Percentiles rank a stretch among this genome's conserved stretches.
Conservation (phyloP, 148 eudicot species). For the Rhododendron molle region DNA sequence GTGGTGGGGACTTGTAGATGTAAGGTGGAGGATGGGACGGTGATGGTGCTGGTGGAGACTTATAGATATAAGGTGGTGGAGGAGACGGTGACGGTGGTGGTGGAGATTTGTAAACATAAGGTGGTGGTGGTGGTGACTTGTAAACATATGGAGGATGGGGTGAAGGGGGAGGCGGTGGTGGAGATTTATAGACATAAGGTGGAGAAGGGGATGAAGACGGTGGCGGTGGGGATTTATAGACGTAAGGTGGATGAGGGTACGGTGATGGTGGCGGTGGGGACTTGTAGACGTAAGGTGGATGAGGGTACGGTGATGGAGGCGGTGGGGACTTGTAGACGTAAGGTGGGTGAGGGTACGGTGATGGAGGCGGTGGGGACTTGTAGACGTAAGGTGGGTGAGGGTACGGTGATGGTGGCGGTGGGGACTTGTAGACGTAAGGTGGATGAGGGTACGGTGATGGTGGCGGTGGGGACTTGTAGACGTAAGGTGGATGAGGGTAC, state of each 20-base stretch:
- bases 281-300: conserved; percentile 17
- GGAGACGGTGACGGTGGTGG: conserved; percentile 25
- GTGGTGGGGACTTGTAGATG: conserved; percentile 23
- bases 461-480: conserved; percentile 29
- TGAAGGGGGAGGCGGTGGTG: conserved; percentile 17
- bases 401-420: neutral
- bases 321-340: conserved; percentile 28
- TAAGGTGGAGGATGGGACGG: conserved; percentile 27
- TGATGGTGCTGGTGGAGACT: conserved; percentile 24
- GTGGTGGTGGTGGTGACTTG: neutral
- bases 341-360: conserved; percentile 17
- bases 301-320: conserved; percentile 19
- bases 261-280: conserved; percentile 28
- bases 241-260: conserved; percentile 23
- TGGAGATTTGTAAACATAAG: conserved; percentile 24
- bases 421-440: conserved; percentile 1
- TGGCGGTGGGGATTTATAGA: conserved; percentile 30
- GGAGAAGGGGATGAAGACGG: conserved; percentile 35
- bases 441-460: neutral
- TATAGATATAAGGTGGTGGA: conserved; percentile 24
- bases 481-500: neutral
- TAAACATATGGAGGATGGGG: neutral
- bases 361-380: neutral
- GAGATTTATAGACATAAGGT: conserved; percentile 33
- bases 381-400: neutral